These are phyloP conservation scores for Amanita rimosa DNA, from an alignment of 768 basidiomycete species.

Conservation along the genomic window DNA sequence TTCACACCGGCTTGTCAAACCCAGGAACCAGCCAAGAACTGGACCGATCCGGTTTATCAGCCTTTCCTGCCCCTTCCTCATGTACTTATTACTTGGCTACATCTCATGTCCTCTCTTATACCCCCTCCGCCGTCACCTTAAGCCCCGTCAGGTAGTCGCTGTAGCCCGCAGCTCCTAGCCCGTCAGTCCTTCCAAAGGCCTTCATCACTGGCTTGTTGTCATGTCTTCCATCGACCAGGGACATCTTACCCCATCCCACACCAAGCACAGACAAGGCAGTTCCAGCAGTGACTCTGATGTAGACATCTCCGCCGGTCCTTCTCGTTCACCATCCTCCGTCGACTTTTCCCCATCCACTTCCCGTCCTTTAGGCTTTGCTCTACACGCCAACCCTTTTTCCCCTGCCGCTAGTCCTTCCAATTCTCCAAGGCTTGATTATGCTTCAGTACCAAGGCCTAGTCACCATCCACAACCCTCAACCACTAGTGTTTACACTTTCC, in stretches of 20 bases:
- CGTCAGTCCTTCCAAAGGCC: background rate
- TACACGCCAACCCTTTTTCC: slow-evolving; percentile 36
- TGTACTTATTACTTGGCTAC: background rate
- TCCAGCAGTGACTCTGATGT: slow-evolving; percentile 18
- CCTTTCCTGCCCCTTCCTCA: background rate
- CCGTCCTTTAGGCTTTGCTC: slow-evolving; percentile 23
- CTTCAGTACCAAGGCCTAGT: slow-evolving; percentile 16
- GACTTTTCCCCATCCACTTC: slow-evolving; percentile 33
- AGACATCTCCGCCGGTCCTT: slow-evolving; percentile 20
- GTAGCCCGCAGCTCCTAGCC: background rate
- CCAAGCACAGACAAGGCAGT: slow-evolving; percentile 13
- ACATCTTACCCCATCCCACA: slow-evolving; percentile 19
- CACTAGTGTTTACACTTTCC: slow-evolving; percentile 25
- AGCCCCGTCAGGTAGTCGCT: background rate
- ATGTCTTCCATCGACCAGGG: background rate
- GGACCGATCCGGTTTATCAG: background rate
- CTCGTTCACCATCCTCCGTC: slow-evolving; percentile 18
- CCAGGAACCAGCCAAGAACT: background rate
- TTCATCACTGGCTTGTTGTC: too few species aligned
- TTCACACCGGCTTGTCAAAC: slow-evolving; percentile 3
- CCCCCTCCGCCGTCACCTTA: background rate
- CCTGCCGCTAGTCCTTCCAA: slow-evolving; percentile 36
- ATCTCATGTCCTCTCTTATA: background rate
- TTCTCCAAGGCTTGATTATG: slow-evolving; percentile 25
- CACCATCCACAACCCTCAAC: slow-evolving; percentile 12